Percentiles rank a stretch among this genome's conserved stretches.
Evolutionary conservation across 2,329 filamentous ascomycete genomes (phyloP).

Genomic region (Hypoxylon sp.): DNA sequence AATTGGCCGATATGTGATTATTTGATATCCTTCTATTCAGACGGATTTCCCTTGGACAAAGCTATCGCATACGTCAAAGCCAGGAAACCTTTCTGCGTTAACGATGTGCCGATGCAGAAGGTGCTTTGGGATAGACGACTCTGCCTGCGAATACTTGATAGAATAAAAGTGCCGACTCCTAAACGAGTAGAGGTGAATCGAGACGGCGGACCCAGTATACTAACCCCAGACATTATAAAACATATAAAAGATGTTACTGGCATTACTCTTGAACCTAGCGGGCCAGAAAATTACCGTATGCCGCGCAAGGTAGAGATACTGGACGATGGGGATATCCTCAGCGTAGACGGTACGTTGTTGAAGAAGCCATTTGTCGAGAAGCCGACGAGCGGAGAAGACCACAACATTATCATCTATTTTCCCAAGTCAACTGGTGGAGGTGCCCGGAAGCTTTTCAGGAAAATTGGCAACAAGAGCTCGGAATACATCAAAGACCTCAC

Average conservation of each 20-base stretch:
- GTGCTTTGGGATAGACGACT: conserved; percentile 95
- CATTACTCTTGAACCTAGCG: conserved; percentile 77
- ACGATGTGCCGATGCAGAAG: conserved; percentile 97
- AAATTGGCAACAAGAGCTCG: conserved; percentile 99
- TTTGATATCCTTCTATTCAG: conserved; percentile 97
- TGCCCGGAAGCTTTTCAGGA: conserved; percentile 91
- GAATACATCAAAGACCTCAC: conserved; percentile 86
- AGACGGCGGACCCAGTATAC: conserved; percentile 85
- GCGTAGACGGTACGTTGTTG: conserved; percentile 84
- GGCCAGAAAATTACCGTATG: conserved; percentile 67
- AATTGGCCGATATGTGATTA: conserved; percentile 75
- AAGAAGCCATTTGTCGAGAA: conserved; percentile 98
- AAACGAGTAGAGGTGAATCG: conserved; percentile 90
- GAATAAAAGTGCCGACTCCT: conserved; percentile 90
- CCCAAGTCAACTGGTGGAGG: conserved; percentile 88
- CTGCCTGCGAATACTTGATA: conserved; percentile 88
- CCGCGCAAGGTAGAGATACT: conserved; percentile 82
- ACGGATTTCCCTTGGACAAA: conserved; percentile 96
- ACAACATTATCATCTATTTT: conserved; percentile 99
- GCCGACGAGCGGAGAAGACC: conserved; percentile 96
- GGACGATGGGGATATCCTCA: conserved; percentile 89
- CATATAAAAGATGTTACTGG: conserved; percentile 85
- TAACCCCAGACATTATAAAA: conserved; percentile 83
- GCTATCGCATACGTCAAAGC: conserved; percentile 95
- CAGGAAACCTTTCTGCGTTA: conserved; percentile 96